Percentiles rank a stretch among this genome's conserved stretches.
These are phyloP conservation scores for Puccinia polysora DNA, from an alignment of 1,284 basidiomycete species.

Conservation along the genomic window DNA sequence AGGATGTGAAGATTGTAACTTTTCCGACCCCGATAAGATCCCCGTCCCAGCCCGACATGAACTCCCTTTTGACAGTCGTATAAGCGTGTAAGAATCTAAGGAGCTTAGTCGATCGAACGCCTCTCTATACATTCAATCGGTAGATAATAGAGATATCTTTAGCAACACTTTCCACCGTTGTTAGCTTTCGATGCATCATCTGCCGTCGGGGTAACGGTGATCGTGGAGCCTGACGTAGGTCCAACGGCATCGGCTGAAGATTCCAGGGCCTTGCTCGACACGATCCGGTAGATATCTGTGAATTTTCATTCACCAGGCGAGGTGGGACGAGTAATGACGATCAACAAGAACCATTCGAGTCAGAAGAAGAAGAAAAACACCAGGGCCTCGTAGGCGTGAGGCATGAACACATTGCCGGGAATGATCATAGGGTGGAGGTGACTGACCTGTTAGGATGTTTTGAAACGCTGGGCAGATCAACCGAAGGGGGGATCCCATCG, in stretches of 20 bases:
- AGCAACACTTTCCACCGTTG: constrained; percentile 42
- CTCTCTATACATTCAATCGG: no score
- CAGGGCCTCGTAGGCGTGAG: not conserved
- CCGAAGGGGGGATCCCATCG: constrained; percentile 32
- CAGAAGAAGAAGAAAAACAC: no score
- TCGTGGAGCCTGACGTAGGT: constrained; percentile 48
- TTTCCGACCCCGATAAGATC: no score
- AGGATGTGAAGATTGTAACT: no score
- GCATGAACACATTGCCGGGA: not conserved
- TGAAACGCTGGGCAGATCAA: constrained; percentile 68
- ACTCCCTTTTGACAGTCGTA: no score
- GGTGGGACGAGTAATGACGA: no score
- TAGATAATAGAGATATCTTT: not conserved
- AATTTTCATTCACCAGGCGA: no score
- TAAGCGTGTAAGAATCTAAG: no score
- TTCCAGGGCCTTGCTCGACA: constrained; percentile 81
- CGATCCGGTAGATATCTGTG: constrained; percentile 88
- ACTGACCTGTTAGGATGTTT: constrained; percentile 83
- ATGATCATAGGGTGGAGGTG: constrained; percentile 1
- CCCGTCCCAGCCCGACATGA: no score
- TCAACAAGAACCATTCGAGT: no score
- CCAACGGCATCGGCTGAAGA: constrained; percentile 63
- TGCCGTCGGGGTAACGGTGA: constrained; percentile 62
- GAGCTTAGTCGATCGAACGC: no score
- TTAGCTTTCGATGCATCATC: constrained; percentile 56